Base-by-base conservation (phyloP, 1,139 yeast genomes). In the Hanseniaspora gamundiae region DNA sequence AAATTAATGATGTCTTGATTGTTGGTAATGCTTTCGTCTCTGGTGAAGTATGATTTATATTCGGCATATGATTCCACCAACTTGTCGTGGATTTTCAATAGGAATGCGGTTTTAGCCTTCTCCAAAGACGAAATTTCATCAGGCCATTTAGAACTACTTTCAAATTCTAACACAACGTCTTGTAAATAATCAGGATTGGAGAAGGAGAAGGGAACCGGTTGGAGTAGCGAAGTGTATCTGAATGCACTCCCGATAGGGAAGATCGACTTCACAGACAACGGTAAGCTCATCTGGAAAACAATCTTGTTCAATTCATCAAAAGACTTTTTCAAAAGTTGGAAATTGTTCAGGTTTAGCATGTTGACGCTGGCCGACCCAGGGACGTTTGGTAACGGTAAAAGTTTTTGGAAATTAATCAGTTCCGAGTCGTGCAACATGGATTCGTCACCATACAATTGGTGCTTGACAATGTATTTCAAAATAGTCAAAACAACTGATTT, bases 81-180 rank as follows among this genome's bases (percentile, higher is more conserved):
- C 22, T 68, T 61, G 46, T 84, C 86, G 49, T 76, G 72, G 16
- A 88, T 74, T 53, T 83, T 82, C 42, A 93, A 61, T 52, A 91
- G 66, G 53, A 93, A 85, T 6, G 97, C 98, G 33, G 91, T 74
- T 59, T 93, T 93, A 16, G 95, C 83, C 55, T 81, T 80, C 58
- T 91, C 98, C 47, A 87, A 67, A 1, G 96, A 88, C 31, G 71
- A 67, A 4, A 86, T 60, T 60, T 91, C 95, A 62, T 85, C 95
- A 1, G 99, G 98, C 99, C 98, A 93, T 60, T 79, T 78, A n/a
- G 78, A 71, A 1, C 95, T 83, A 3, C 84, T 69, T 65, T 93
- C 98, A 61, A 93, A 86, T 61, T 87, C 95, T 40, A 93, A 62
- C 11, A 88, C 71, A 22, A 80, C 78, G 42, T 82, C 87, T 52